phyloP scores from a whole-genome alignment of 192 early-diverging fungal species.

The Linnemannia hyalina region DNA sequence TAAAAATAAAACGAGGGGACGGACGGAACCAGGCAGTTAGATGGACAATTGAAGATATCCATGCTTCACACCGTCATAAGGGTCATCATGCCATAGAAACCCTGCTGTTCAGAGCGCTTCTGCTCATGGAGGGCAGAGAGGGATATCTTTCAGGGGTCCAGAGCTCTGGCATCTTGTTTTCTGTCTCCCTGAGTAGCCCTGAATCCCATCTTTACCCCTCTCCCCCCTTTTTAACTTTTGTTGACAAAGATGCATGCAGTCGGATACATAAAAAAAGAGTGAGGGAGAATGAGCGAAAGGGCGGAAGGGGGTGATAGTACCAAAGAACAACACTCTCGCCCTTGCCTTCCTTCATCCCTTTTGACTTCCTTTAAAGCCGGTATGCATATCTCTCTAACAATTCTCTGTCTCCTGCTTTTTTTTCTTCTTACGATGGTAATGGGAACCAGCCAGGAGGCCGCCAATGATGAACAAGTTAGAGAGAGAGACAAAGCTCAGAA shows the following conservation, averaged over 20 bases:
- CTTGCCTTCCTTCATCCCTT: background rate
- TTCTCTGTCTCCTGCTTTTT: constrained; percentile 8
- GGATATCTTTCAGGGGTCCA: background rate
- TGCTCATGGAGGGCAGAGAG: background rate
- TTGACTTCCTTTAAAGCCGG: background rate
- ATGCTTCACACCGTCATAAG: no score
- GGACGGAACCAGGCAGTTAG: no score
- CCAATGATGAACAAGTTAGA: background rate
- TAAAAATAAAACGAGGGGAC: no score
- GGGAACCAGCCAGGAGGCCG: background rate
- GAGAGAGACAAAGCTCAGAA: background rate
- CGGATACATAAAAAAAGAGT: background rate
- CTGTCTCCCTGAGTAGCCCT: background rate
- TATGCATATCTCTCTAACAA: background rate
- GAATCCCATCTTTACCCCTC: no score
- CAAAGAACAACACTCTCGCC: background rate
- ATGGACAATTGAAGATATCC: no score
- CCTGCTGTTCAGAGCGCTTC: background rate
- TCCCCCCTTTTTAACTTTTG: background rate
- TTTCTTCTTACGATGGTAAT: background rate
- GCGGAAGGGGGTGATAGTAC: background rate
- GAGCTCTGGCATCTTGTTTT: background rate
- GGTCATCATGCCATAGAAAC: background rate
- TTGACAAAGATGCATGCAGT: background rate
- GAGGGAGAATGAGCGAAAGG: background rate